phyloP scores from a whole-genome alignment of 2,329 filamentous ascomycete species.

The Monosporascus ibericus region DNA sequence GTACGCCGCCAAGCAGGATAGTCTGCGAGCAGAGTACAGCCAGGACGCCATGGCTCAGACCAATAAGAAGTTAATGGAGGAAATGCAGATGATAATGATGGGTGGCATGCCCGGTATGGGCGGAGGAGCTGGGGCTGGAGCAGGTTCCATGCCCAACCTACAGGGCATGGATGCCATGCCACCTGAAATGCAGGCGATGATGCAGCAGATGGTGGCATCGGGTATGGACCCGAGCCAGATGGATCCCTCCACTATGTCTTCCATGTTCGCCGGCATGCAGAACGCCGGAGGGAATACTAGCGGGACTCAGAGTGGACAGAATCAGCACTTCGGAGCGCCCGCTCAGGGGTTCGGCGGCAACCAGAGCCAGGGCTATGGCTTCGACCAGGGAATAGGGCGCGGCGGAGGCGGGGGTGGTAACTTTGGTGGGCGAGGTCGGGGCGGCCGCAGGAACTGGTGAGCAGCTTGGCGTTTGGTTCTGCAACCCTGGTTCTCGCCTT shows the following conservation, averaged over 20 bases:
- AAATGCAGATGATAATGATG: conserved; percentile 65
- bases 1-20: conserved; percentile 85
- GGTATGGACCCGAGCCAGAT: conserved; percentile 63
- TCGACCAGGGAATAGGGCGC: conserved; percentile 26
- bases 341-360: conserved; percentile 43
- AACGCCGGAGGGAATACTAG: conserved; percentile 32
- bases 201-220: conserved; percentile 63
- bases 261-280: conserved; percentile 57
- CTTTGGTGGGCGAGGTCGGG: conserved; percentile 22
- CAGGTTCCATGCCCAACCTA: conserved; percentile 33
- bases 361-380: conserved; percentile 44
- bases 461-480: no score
- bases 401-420: conserved; percentile 20
- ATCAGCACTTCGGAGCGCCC: conserved; percentile 43
- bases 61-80: conserved; percentile 74
- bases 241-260: conserved; percentile 52
- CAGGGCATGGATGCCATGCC: conserved; percentile 57
- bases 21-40: conserved; percentile 68
- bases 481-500: background rate
- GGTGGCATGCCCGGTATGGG: conserved; percentile 37
- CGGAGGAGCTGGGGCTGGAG: conserved; percentile 22
- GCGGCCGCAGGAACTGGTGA: conserved; percentile 25
- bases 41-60: conserved; percentile 57
- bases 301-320: conserved; percentile 43
- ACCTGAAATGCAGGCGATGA: conserved; percentile 62